Evolutionary conservation across 495 filamentous ascomycete species (phyloP), one percentile per base, ranked within the genome.

Genomic region (Hypoxylon fragiforme): DNA sequence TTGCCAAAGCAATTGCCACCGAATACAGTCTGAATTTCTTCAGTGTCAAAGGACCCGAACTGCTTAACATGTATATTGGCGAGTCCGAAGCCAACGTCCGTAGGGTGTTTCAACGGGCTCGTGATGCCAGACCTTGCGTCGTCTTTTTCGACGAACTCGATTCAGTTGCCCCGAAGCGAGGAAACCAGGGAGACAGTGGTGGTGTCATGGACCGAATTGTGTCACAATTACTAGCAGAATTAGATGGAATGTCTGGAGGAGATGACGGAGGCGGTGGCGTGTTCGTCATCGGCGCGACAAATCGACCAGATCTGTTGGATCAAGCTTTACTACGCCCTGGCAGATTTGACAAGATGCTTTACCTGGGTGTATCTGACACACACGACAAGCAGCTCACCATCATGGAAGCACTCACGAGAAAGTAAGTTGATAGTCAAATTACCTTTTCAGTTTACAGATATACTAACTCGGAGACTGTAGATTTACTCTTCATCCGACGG

Each of bases 141-240:
- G 94, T 98, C 18, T 98, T 98, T 79, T 98, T 98, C 61, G 94
- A 99, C 60, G 94, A 99, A 71, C 68, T 99, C 60, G 94, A 99
- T 63, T 96, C 91, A 0, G 95, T 99, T 7, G 94, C 94, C 12
- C 94, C 94, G 1, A 99, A 99, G 76, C 77, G 94, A 64, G 94
- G 94, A 14, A 97, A 99, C 64, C 94, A 98, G 69, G 94, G 94
- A 36, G 94, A 99, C 68, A 95, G 90, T 48, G 95, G 95, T 38
- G 94, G 94, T 69, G 94, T 99, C 26, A 99, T 97, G 95, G 94
- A 99, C 71, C 86, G 94, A 54, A 97, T 99, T 58, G 94, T 99
- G 36, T 91, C 86, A 64, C 94, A 98, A 77, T 76, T 98, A 30
- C 80, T 98, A 4, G 94, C 94, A 0, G 94, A 98, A 71, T 76